Evolutionary conservation across 148 eudicot genomes (phyloP), one percentile per base, ranked within the genome.

Genomic region (Rheum nobile): DNA sequence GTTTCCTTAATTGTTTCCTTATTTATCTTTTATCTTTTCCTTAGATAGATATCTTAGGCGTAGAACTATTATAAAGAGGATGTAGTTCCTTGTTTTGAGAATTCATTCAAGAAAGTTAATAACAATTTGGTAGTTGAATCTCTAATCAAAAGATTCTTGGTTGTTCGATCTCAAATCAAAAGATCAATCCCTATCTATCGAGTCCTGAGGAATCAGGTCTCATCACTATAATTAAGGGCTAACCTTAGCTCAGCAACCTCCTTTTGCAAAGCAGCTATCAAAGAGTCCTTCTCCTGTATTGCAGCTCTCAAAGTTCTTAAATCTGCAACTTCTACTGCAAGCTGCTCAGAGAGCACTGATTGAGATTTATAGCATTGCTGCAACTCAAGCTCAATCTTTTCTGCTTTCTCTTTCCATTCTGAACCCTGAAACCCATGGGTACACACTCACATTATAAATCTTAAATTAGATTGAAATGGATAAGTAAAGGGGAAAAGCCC

Each of bases 311-410:
- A 84, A 76, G 88, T 74, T 84, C 99, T 88, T 55, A 87, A 84
- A 65, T 95, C 99, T 21, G 97, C 93, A 77, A 95, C 97, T 86
- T 91, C 99, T 44, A 85, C 94, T 68, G 90, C 97, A 74, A 91
- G 94, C 86, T 95, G 99, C 77, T 86, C 90, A 14, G 99, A 90
- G 75, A 95, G 76, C 69, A 93, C 88, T 71, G 97, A 80, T 80
- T 95, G 99, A 79, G 99, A 93, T 83, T 88, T 95, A 86, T 95
- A 95, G 79, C 94, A 91, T 78, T 95, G 99, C 83, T 91, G 99
- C 81, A 95, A 93, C 84, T 95, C 97, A 74, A 80, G 42, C 77
- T 95, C 99, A 74, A 95, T 81, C 65, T 85, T 87, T 84, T 95
- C 99, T 71, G 97, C 97, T 76, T 91, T 95, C 73, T 95, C 97